Percentiles rank a stretch among this genome's conserved stretches.
These are phyloP conservation scores for Amanita pseudoporphyria DNA, from an alignment of 768 basidiomycete genomes.

Conservation along the genomic window DNA sequence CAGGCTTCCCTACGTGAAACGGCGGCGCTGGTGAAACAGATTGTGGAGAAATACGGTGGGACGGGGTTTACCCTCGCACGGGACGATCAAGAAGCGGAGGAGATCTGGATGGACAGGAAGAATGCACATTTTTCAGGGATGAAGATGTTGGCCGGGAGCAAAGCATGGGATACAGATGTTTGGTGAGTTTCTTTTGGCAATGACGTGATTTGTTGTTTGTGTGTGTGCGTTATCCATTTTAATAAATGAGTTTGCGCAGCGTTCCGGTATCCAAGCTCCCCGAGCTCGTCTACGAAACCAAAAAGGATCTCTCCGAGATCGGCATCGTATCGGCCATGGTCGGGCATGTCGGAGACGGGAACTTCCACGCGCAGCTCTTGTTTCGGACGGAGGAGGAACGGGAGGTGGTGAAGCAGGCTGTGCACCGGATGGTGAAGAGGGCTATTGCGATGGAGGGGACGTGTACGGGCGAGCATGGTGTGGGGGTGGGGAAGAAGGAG, in stretches of 20 bases:
- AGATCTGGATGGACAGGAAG: conserved; percentile 70
- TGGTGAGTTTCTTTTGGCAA: conserved; percentile 43
- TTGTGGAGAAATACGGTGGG: conserved; percentile 59
- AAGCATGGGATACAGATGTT: conserved; percentile 68
- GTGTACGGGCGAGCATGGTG: conserved; percentile 84
- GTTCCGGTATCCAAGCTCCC: conserved; percentile 62
- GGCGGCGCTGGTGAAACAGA: conserved; percentile 43
- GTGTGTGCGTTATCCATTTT: too few relatives aligned
- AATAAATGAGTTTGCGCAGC: too few relatives aligned
- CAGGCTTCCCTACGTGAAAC: conserved; percentile 50
- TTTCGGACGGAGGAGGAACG: conserved; percentile 49
- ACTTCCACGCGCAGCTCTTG: conserved; percentile 40
- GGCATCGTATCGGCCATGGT: conserved; percentile 59
- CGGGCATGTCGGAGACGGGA: conserved; percentile 71
- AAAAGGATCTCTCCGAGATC: conserved; percentile 49
- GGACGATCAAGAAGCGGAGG: conserved; percentile 51
- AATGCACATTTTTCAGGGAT: conserved; percentile 50
- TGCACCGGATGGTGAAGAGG: conserved; percentile 53
- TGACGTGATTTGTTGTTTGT: too few relatives aligned
- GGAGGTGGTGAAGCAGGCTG: conserved; percentile 30
- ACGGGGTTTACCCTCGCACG: conserved; percentile 58
- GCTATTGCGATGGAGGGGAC: conserved; percentile 69
- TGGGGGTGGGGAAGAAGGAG: conserved; percentile 76
- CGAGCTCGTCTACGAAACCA: conserved; percentile 57
- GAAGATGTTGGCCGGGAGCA: conserved; percentile 45